Base-by-base conservation (phyloP, 2,329 filamentous ascomycete genomes). In the Sphaerulina populicola region DNA sequence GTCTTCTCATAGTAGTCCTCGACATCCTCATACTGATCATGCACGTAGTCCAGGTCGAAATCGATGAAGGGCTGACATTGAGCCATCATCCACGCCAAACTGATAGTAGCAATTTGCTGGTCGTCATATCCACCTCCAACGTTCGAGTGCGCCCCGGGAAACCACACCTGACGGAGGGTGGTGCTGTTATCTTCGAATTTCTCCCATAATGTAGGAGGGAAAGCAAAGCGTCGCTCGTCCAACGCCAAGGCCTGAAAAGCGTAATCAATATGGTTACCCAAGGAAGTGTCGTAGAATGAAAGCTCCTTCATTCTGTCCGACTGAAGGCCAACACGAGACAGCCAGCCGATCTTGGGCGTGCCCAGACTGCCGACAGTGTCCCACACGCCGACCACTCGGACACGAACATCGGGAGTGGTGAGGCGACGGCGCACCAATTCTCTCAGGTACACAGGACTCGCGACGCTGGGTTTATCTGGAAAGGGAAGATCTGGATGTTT, bases 51-150 rank as follows among this genome's bases (percentile, higher is more conserved):
- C 3, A 68, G 64, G 47, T 74, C 66, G 59, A 76, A 70, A 53
- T 75, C 74, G 51, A 74, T 60, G 40, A 74, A 74, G 1, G 69
- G 69, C 47, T 71, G 66, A 40, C 77, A 62, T 51, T 78, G 75
- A 45, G 71, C 70, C 60, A 79, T 76, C 77, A 80, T 79, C 77
- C 77, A 80, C 3, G 76, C 77, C 1, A 79, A 63, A 4, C 72
- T 71, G 27, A 79, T 76, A 37, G 77, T 74, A 9, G 74, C 71
- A 31, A 76, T 68, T 30, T 76, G 70, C 54, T 72, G 68, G 49
- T 74, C 71, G 23, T 66, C 63, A 46, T 67, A 69, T 7, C 72
- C 72, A n/a, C 73, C 73, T 8, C 73, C 73, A 9, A 74, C 56
- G 50, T 74, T 74, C 21, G 62, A 60, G 52, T 75, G 73, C 1